Evolutionary conservation across 1,139 yeast genomes (phyloP), one percentile per base, ranked within the genome.

Genomic region (Blastobotrys indianensis): DNA sequence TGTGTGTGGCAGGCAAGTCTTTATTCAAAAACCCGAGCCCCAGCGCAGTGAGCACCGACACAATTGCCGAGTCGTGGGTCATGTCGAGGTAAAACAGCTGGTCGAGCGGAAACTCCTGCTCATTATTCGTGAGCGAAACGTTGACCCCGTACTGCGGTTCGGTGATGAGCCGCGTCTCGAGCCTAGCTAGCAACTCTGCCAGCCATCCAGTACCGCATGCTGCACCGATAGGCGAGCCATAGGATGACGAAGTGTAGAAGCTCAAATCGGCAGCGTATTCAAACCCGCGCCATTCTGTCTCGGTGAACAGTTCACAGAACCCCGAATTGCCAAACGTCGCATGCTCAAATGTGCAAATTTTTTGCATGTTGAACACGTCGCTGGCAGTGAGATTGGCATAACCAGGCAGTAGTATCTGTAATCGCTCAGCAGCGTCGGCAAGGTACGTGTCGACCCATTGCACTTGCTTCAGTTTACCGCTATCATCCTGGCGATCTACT

Each of bases 271-370:
- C 56, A 15, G 67, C 65, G 61, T 75, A 75, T 51, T 72, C 75
- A 56, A 66, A 72, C 16, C 73, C 74, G 41, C 75, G 63, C 72
- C 74, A 74, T 53, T 75, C 79, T 34, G 67, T 67, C 52, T 70
- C 72, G 28, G 77, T 72, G 59, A 75, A 75, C 47, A 73, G 62
- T 45, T 64, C 67, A 56, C 79, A 75, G 56, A 75, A 72, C 17
- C 68, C 66, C 29, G 77, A 72, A 33, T 60, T 56, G n/a, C 77
- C 78, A 49, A 63, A 69, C 8, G 75, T 73, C 31, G 75, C 76
- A 35, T 74, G 66, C 54, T 75, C 79, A 55, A 69, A 75, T 7
- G 75, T 74, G 56, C 79, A 75, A 53, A 74, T 55, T 41, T 66
- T 64, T 57, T 74, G 77, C 54, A 73, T 51, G 28, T 62, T 63